Evolutionary conservation across 2,329 filamentous ascomycete species (phyloP).

Genomic region (Fusarium tjaetaba): DNA sequence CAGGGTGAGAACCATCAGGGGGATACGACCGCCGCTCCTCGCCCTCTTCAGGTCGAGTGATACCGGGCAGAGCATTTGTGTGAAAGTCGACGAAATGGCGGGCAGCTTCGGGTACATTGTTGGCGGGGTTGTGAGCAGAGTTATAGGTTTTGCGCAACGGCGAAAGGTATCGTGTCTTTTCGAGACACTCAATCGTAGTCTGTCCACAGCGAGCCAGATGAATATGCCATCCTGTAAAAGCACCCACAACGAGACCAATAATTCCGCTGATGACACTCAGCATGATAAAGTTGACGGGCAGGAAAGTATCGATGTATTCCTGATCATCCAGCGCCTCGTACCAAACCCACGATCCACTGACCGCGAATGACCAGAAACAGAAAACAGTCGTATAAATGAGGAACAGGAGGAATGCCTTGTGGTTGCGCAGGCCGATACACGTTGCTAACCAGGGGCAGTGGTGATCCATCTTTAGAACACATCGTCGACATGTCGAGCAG

Average conservation of each 20-base stretch:
- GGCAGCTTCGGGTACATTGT: conserved; percentile 62
- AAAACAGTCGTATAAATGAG: conserved; percentile 89
- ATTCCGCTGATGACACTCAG: conserved; percentile 88
- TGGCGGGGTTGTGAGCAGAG: conserved; percentile 65
- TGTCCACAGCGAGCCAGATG: conserved; percentile 80
- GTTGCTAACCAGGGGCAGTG: conserved; percentile 98
- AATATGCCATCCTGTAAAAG: conserved; percentile 93
- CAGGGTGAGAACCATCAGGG: conserved; percentile 50
- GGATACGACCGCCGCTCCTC: conserved; percentile 61
- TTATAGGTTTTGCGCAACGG: conserved; percentile 77
- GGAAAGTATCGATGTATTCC: conserved; percentile 76
- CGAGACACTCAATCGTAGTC: conserved; percentile 95
- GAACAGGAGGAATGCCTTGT: conserved; percentile 95
- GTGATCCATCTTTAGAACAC: conserved; percentile 99
- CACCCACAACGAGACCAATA: conserved; percentile 86
- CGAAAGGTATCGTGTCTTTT: conserved; percentile 93
- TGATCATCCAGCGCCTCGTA: conserved; percentile 78
- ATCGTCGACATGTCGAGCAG: conserved; percentile 92
- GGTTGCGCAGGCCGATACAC: conserved; percentile 92
- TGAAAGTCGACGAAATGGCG: conserved; percentile 85
- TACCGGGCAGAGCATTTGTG: conserved; percentile 81
- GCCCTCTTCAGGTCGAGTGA: conserved; percentile 84
- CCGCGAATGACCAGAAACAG: conserved; percentile 82
- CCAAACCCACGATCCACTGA: conserved; percentile 85
- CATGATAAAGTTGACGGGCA: conserved; percentile 92